Percentiles rank a stretch among this genome's conserved stretches.
Conservation (phyloP, 208 protist species). For the Spironucleus salmonicida region DNA sequence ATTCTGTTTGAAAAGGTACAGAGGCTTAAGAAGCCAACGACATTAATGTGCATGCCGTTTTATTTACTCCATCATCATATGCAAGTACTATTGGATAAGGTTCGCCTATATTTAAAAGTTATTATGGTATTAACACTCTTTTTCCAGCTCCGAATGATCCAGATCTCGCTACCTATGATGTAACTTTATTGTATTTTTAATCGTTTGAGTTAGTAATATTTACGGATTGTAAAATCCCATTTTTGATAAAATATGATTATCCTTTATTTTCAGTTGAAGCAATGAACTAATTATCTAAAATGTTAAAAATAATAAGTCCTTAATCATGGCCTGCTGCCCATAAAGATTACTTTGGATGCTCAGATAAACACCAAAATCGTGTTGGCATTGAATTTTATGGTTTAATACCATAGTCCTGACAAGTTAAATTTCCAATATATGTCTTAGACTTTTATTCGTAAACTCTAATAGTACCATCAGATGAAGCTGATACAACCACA, state of each 20-base stretch:
- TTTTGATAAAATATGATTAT: background rate
- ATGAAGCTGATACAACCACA: background rate
- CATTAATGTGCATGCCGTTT: no score
- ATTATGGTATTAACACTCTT: background rate
- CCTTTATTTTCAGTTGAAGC: background rate
- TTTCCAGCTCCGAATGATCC: background rate
- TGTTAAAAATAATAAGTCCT: background rate
- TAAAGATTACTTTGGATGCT: constrained; percentile 2
- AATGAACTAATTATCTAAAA: background rate
- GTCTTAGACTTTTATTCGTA: background rate
- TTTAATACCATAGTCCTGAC: background rate
- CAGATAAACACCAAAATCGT: background rate
- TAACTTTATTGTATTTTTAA: constrained; percentile 27
- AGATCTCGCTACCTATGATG: no score
- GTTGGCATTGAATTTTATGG: background rate
- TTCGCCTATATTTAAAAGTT: constrained; percentile 5
- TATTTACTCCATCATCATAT: background rate
- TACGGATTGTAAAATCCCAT: background rate
- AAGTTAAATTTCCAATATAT: background rate
- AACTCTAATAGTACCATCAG: background rate
- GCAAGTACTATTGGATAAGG: constrained; percentile 12
- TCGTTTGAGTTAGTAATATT: background rate
- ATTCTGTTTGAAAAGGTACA: no score
- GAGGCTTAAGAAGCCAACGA: no score
- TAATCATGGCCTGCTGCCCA: constrained; percentile 25